These are phyloP conservation scores for Zymoseptoria ardabiliae DNA, from an alignment of 2,329 filamentous ascomycete genomes.

Conservation along the genomic window DNA sequence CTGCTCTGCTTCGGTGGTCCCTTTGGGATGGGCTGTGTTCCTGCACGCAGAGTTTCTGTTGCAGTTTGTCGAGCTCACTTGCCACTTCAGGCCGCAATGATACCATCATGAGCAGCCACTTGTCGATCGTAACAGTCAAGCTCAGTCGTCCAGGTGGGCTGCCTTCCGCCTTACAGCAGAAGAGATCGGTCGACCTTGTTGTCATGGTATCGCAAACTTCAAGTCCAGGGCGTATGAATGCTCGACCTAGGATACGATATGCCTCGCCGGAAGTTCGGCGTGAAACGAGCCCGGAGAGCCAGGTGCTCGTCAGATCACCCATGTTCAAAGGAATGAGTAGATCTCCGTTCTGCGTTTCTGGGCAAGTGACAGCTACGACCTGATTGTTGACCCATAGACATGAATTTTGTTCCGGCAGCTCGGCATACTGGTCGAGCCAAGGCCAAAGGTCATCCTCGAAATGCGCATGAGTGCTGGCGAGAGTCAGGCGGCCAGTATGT, in stretches of 20 bases:
- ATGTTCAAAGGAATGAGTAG: background rate
- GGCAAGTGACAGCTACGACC: background rate
- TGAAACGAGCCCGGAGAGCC: background rate
- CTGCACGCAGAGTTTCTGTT: background rate
- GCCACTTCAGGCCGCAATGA: background rate
- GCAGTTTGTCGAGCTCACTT: background rate
- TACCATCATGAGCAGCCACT: background rate
- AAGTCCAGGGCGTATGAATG: background rate
- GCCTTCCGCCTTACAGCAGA: background rate
- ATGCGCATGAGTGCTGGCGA: background rate
- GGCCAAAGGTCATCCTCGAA: background rate
- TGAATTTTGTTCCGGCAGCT: background rate
- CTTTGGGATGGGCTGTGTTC: background rate
- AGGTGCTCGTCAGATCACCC: background rate
- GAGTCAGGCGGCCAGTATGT: background rate
- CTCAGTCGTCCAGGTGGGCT: background rate
- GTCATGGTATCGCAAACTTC: background rate
- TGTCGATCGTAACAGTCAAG: background rate
- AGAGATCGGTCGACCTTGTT: background rate
- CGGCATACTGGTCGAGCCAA: background rate
- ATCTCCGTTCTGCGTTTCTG: background rate
- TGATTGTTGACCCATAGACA: background rate
- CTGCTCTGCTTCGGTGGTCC: background rate
- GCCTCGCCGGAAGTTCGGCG: background rate
- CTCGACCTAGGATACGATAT: background rate